phyloP scores from a whole-genome alignment of 2,329 filamentous ascomycete genomes.

The Arthroderma uncinatum region DNA sequence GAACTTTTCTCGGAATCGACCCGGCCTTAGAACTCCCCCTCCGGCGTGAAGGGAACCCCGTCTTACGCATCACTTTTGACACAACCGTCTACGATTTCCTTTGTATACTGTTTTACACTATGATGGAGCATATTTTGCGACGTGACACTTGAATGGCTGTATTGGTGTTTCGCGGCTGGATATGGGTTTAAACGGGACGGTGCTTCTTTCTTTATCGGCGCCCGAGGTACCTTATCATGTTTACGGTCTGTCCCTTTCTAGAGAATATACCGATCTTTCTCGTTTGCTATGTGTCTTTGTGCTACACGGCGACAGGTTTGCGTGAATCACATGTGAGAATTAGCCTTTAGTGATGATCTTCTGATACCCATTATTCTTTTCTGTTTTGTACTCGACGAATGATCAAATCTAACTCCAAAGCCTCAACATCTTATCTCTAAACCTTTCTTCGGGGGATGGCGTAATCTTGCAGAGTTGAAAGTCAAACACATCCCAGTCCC shows the following conservation, averaged over 20 bases:
- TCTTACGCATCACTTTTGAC: constrained; percentile 6
- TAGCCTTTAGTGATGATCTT: background rate
- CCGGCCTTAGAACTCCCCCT: background rate
- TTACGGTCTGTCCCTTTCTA: background rate
- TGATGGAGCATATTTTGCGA: background rate
- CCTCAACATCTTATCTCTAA: background rate
- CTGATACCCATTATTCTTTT: background rate
- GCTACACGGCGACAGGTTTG: background rate
- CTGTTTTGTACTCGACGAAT: background rate
- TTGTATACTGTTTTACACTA: background rate
- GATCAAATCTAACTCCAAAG: background rate
- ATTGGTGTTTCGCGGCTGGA: background rate
- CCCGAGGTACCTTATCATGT: background rate
- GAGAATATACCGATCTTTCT: background rate
- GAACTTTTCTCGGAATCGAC: constrained; percentile 3
- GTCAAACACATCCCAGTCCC: background rate
- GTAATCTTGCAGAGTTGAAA: background rate
- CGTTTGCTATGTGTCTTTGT: background rate
- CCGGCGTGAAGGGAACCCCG: constrained; percentile 13
- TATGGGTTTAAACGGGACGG: background rate
- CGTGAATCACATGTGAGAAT: background rate
- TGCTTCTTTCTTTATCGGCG: background rate
- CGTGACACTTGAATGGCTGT: background rate
- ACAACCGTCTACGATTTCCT: constrained; percentile 1
- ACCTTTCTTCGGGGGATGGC: background rate